A percentile compares a stretch with the other conserved stretches of the same genome.
Conservation (phyloP, 169 alveolate genomes). For the Plasmodium coatneyi region DNA sequence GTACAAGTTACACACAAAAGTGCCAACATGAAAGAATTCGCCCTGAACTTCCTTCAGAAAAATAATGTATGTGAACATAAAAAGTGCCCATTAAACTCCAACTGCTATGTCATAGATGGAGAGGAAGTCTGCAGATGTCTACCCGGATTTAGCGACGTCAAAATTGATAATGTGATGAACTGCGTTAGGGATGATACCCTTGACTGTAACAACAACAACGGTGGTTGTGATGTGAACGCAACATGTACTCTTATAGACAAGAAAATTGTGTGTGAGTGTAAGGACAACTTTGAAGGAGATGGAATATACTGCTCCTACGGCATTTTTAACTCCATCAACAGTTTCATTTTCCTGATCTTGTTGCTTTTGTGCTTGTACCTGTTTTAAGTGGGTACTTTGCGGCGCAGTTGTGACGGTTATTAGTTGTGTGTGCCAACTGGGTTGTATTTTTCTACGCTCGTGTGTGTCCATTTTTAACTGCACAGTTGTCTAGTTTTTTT, state of each 20-base stretch:
- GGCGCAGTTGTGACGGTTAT: background rate
- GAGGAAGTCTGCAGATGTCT: conserved; percentile 52
- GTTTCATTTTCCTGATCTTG: conserved; percentile 20
- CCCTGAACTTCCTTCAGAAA: background rate
- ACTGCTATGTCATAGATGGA: conserved; percentile 44
- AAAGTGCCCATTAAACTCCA: conserved; percentile 38
- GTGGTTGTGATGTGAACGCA: conserved; percentile 60
- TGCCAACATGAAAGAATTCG: background rate
- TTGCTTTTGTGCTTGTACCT: background rate
- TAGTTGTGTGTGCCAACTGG: background rate
- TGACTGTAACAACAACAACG: conserved; percentile 33
- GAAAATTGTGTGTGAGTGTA: conserved; percentile 60
- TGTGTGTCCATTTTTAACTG: background rate
- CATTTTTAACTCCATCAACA: conserved; percentile 27
- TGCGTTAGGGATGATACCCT: conserved; percentile 24
- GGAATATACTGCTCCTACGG: conserved; percentile 41
- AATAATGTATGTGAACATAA: conserved; percentile 34
- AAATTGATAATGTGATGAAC: background rate
- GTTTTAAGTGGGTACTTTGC: background rate
- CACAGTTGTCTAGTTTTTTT: background rate
- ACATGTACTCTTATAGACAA: conserved; percentile 8
- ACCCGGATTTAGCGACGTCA: conserved; percentile 39
- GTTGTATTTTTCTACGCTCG: background rate
- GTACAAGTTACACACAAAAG: background rate
- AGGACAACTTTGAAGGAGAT: conserved; percentile 36